Base-by-base conservation (phyloP, 805 yeast genomes). In the Hanseniaspora clermontiae region DNA sequence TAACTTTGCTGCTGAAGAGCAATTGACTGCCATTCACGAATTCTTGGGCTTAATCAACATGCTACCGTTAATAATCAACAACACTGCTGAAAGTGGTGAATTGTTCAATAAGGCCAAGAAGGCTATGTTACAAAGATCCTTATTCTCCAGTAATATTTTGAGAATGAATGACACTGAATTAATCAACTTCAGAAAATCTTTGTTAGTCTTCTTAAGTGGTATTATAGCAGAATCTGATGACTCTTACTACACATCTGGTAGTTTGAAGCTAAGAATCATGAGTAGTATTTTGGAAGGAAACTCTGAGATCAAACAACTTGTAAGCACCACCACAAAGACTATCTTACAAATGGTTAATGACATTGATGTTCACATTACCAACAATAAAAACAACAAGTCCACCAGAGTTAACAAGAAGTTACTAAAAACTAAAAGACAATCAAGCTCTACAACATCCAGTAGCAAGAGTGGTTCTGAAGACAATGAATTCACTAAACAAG, bases 1-100 rank as follows among this genome's bases (percentile, higher is more conserved):
- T 59, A 77, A 78, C 34, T 89, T 91, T 66, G 64, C 76, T 37
- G 81, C 89, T 5, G 67, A 71, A 39, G 90, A 86, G 47, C 95
- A 84, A 66, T 69, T 88, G 54, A 65, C 68, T 20, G 80, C 87
- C 8, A 65, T 84, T 48, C 64, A 65, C 31, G 72, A 75, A 15
- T 83, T 74, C 61, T 70, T 82, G 58, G 68, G 71, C 3, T 68
- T 82, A 19, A 37, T 66, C 11, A 58, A 61, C 19, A 37, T 58
- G 17, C 47, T 68, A 8, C 58, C 58, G 6, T 5, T 49, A 12
- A 39, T 39, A 0, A 38, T 37, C 1, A 32, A 17, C 24, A 19
- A 14, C 5, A 59, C 83, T 80, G 84, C 56, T 54, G 58, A 57
- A 43, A 48, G 66, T 77, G 68, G 51, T 10, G 36, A 62, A 32